These are phyloP conservation scores for Clitoria ternatea DNA, from an alignment of 306 rosid species.

Conservation along the genomic window DNA sequence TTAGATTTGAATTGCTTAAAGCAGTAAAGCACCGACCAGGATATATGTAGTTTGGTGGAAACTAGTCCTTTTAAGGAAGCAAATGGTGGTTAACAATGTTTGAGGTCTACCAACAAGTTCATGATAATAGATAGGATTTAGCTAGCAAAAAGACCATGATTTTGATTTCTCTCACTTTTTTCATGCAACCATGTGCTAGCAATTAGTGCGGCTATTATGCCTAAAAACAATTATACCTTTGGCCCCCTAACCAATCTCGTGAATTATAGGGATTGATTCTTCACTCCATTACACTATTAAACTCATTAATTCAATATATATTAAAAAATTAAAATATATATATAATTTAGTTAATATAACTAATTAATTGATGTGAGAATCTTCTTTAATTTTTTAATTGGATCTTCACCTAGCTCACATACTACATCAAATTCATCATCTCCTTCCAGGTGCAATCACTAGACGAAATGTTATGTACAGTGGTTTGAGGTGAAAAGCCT, in stretches of 20 bases:
- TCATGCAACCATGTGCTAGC: conserved; percentile 70
- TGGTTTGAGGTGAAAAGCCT: too few relatives aligned
- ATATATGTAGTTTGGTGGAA: conserved; percentile 33
- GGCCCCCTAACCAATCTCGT: conserved; percentile 24
- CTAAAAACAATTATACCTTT: conserved; percentile 35
- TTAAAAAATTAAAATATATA: too few relatives aligned
- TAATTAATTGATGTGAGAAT: too few relatives aligned
- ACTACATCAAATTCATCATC: too few relatives aligned
- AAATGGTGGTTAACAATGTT: conserved; percentile 45
- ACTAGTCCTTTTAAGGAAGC: conserved; percentile 59
- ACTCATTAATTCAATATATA: too few relatives aligned
- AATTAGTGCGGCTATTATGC: conserved; percentile 44
- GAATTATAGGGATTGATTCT: conserved; percentile 22
- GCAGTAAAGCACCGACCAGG: conserved; percentile 43
- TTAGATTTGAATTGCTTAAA: conserved; percentile 20
- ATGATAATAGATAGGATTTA: conserved; percentile 35
- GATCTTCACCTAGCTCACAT: too few relatives aligned
- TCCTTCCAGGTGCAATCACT: too few relatives aligned
- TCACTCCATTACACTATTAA: too few relatives aligned
- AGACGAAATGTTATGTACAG: too few relatives aligned
- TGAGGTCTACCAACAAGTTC: conserved; percentile 58
- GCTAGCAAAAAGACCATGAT: conserved; percentile 34
- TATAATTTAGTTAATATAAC: too few relatives aligned
- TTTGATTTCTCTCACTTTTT: conserved; percentile 22
- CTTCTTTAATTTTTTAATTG: too few relatives aligned